Evolutionary conservation across 345 rosid genomes (phyloP).

Genomic region (Salix suchowensis): DNA sequence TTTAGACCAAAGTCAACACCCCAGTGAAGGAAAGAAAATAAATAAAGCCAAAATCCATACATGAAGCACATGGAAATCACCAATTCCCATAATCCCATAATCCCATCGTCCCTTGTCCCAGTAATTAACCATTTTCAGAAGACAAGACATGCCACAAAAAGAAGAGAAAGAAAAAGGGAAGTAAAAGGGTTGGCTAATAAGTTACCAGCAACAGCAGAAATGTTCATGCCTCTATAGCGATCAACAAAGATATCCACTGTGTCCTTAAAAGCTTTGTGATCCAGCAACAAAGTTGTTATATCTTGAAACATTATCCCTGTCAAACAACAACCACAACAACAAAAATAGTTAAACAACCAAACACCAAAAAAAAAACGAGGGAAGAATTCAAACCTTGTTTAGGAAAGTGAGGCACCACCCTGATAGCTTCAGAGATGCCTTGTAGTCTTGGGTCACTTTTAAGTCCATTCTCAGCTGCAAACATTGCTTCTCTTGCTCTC

Average conservation of each 20-base stretch:
- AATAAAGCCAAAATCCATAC: background rate
- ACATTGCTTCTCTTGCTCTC: slow-evolving; percentile 33
- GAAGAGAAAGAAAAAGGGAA: background rate
- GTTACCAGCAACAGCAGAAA: slow-evolving; percentile 90
- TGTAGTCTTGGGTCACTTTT: slow-evolving; percentile 65
- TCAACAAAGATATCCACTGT: slow-evolving; percentile 90
- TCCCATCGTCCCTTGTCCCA: background rate
- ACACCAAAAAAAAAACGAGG: background rate
- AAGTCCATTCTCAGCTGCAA: slow-evolving; percentile 73
- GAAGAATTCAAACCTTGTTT: slow-evolving; percentile 43
- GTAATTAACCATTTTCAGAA: background rate
- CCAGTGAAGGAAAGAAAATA: background rate
- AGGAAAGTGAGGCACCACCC: slow-evolving; percentile 75
- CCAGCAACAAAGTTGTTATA: slow-evolving; percentile 77
- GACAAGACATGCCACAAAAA: background rate
- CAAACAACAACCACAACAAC: background rate
- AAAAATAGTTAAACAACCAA: background rate
- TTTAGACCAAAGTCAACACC: background rate
- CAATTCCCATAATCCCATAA: background rate
- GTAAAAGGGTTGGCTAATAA: background rate
- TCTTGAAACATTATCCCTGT: slow-evolving; percentile 97
- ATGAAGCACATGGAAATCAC: background rate
- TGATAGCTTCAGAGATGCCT: slow-evolving; percentile 58
- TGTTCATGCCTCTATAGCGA: slow-evolving; percentile 80
- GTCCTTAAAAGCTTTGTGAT: slow-evolving; percentile 83